phyloP scores from a whole-genome alignment of 345 rosid genomes.

The Hibiscus mutabilis region DNA sequence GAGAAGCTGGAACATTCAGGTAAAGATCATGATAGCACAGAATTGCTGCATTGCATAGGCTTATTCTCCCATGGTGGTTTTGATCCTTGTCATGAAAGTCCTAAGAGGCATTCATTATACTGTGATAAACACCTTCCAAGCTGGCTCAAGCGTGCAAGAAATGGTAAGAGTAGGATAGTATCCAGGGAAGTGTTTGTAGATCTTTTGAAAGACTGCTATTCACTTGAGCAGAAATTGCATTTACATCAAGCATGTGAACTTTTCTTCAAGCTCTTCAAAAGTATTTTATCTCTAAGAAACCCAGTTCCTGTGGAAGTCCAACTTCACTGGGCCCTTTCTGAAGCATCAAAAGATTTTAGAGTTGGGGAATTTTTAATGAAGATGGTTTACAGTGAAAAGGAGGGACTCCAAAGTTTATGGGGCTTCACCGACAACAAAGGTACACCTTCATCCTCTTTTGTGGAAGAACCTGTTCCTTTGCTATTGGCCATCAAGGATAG shows the following conservation, averaged over 20 bases:
- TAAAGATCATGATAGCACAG: constrained; percentile 33
- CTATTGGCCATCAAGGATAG: constrained; percentile 32
- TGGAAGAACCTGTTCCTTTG: constrained; percentile 37
- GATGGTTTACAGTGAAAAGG: constrained; percentile 70
- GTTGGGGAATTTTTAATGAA: constrained; percentile 68
- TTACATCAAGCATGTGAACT: constrained; percentile 94
- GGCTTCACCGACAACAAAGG: constrained; percentile 47
- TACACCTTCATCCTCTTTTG: constrained; percentile 23
- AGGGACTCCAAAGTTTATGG: constrained; percentile 65
- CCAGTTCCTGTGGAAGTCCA: constrained; percentile 88
- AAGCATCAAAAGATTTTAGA: constrained; percentile 57
- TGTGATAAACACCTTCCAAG: constrained; percentile 94
- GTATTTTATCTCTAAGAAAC: constrained; percentile 81
- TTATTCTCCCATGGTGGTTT: constrained; percentile 38
- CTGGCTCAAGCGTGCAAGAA: constrained; percentile 99
- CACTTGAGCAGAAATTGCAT: constrained; percentile 55
- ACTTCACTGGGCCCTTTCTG: constrained; percentile 90
- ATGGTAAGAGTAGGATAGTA: constrained; percentile 93
- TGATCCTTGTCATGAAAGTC: constrained; percentile 53
- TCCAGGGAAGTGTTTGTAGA: constrained; percentile 86
- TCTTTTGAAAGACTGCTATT: constrained; percentile 55
- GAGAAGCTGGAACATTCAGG: constrained; percentile 42
- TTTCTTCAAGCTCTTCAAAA: constrained; percentile 88
- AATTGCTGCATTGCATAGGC: constrained; percentile 48
- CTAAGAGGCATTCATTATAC: constrained; percentile 68